phyloP scores from a whole-genome alignment of 495 filamentous ascomycete species.

The Lindgomyces ingoldianus region DNA sequence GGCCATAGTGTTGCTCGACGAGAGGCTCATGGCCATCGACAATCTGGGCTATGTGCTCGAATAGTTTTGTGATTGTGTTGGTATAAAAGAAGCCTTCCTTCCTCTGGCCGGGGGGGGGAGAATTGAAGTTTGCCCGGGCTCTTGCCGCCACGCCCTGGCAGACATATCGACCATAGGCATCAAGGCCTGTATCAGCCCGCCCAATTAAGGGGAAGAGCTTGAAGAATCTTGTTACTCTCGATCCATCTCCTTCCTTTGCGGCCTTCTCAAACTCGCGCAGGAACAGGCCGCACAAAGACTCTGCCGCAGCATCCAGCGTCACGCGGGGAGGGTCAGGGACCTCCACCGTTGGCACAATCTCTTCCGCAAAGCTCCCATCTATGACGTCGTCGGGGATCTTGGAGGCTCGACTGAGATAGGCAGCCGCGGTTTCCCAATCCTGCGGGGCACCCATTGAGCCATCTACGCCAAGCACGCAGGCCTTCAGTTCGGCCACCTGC shows the following conservation, averaged over 20 bases:
- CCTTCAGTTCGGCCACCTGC: constrained; percentile 92
- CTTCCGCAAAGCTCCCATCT: constrained; percentile 82
- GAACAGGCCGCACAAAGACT: constrained; percentile 85
- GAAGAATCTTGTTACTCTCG: constrained; percentile 91
- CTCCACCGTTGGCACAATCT: constrained; percentile 92
- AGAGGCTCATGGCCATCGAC: constrained; percentile 86
- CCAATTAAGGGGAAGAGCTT: constrained; percentile 97
- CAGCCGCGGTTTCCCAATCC: constrained; percentile 96
- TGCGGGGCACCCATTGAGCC: constrained; percentile 97
- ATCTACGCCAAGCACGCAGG: constrained; percentile 91
- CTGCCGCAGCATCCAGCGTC: constrained; percentile 82
- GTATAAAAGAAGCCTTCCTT: constrained; percentile 87
- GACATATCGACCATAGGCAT: constrained; percentile 93
- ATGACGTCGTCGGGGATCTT: constrained; percentile 78
- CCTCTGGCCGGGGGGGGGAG: constrained; percentile 55
- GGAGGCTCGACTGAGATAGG: constrained; percentile 78
- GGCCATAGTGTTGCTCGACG: constrained; percentile 90
- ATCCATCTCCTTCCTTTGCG: constrained; percentile 77
- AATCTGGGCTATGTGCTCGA: constrained; percentile 96
- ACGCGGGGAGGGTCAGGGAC: constrained; percentile 87
- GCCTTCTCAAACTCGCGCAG: constrained; percentile 94
- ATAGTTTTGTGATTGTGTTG: constrained; percentile 83
- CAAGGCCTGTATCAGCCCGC: constrained; percentile 81
- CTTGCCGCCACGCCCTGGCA: constrained; percentile 86
- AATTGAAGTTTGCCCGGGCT: constrained; percentile 76